A percentile compares a stretch with the other conserved stretches of the same genome.
Evolutionary conservation across 495 filamentous ascomycete genomes (phyloP).

Genomic region (Neurospora sp.): DNA sequence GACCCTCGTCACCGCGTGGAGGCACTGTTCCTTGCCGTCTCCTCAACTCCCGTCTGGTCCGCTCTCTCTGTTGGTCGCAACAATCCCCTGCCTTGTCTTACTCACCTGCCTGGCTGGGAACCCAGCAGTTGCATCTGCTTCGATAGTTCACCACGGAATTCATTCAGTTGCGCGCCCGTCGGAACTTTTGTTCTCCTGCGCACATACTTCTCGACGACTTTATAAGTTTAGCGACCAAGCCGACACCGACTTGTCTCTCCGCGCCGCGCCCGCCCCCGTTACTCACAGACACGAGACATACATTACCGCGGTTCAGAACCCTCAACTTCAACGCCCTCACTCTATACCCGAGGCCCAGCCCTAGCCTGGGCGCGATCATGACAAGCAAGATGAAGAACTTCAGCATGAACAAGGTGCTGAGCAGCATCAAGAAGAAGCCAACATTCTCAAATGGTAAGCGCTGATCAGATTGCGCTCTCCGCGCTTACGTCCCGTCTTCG

Average conservation of each 20-base stretch:
- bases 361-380: not conserved
- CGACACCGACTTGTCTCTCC: not conserved
- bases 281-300: not conserved
- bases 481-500: no score
- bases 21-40: not conserved
- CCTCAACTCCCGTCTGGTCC: not conserved
- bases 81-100: not conserved
- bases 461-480: not conserved
- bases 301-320: not conserved
- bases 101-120: not conserved
- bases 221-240: not conserved
- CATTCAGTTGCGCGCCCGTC: not conserved
- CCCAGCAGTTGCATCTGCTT: not conserved
- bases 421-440: slow-evolving; percentile 38
- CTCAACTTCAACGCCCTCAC: not conserved
- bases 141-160: not conserved
- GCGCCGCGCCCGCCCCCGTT: not conserved
- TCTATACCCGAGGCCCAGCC: not conserved
- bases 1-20: not conserved
- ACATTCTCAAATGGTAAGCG: slow-evolving; percentile 8
- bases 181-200: not conserved
- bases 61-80: not conserved
- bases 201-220: not conserved
- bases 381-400: slow-evolving; percentile 37
- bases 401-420: slow-evolving; percentile 45